Evolutionary conservation across 2,329 filamentous ascomycete species (phyloP).

Genomic region (Epichloe gansuensis): DNA sequence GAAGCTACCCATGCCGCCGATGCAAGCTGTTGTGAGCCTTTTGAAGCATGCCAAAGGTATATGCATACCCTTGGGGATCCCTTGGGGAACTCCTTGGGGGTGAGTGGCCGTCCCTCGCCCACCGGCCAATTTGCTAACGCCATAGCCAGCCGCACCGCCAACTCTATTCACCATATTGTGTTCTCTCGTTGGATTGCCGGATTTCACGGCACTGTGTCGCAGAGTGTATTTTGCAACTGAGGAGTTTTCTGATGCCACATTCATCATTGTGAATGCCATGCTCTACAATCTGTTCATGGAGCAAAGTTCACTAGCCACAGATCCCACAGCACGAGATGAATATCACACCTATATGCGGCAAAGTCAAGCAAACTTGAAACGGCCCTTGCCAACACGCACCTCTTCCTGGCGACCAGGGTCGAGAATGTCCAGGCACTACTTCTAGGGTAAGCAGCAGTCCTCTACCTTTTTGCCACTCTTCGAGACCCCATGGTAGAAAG

Average conservation of each 20-base stretch:
- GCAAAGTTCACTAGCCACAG: slow-evolving; percentile 25
- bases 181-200: slow-evolving; percentile 34
- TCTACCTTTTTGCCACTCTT: background rate
- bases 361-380: slow-evolving; percentile 39
- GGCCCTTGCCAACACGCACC: slow-evolving; percentile 36
- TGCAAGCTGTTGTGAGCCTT: slow-evolving; percentile 34
- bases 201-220: slow-evolving; percentile 38
- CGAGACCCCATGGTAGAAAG: too few relatives aligned
- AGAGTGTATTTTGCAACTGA: slow-evolving; percentile 40
- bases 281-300: slow-evolving; percentile 40
- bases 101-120: too few relatives aligned
- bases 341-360: slow-evolving; percentile 26
- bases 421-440: slow-evolving; percentile 46
- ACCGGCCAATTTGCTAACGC: background rate
- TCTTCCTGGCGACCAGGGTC: slow-evolving; percentile 42
- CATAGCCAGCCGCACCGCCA: slow-evolving; percentile 28
- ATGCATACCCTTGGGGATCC: slow-evolving; percentile 4
- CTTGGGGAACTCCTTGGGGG: too few relatives aligned
- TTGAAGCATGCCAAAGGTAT: slow-evolving; percentile 38
- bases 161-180: slow-evolving; percentile 39
- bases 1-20: slow-evolving; percentile 44
- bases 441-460: slow-evolving; percentile 32
- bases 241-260: slow-evolving; percentile 36
- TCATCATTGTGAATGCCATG: slow-evolving; percentile 37
- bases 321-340: slow-evolving; percentile 20